Evolutionary conservation across 1,139 yeast genomes (phyloP), one percentile per base, ranked within the genome.

Genomic region (Insectozyma bohioensis): DNA sequence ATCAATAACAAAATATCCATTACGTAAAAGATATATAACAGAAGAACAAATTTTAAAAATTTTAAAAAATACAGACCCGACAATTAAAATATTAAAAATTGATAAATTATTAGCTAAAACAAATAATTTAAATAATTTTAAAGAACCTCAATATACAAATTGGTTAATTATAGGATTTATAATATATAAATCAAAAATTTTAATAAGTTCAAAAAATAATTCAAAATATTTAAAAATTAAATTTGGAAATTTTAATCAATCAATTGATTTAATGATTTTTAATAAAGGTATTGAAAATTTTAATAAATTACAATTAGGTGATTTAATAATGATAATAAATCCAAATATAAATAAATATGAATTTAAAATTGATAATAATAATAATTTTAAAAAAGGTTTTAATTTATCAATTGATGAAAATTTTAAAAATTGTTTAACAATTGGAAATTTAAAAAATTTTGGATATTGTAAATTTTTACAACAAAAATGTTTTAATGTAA

Each of bases 121-220:
- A 2, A 46, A 56, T 24, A 82, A 92, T 4, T 95, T 95, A 1
- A 63, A 44, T 14, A 34, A 73, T 18, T 88, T 73, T 49, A 54
- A 59, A 5, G 84, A 84, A 33, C 95, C 96, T 0, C 59, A 64
- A 20, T 81, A 80, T 46, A 59, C 81, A 10, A 88, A 90, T 49
- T 88, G 86, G 83, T 80, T 83, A 14, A 71, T 83, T 7, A 52
- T 81, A 15, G 97, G 95, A 1, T 69, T 85, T 6, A 63, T 90
- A 0, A 64, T 78, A 5, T 52, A 56, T 20, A 88, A 87, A 49
- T 63, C 78, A 4, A 74, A 68, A 5, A 34, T 83, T 1, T 68
- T 65, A 41, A 52, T 61, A n/a, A 58, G 65, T 3, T 57, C 49
- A 4, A 47, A 48, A 3, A 46, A 47, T 12, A 56, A 53, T 15